Conservation (phyloP, 148 eudicot genomes). For the Rhododendron henanense region DNA sequence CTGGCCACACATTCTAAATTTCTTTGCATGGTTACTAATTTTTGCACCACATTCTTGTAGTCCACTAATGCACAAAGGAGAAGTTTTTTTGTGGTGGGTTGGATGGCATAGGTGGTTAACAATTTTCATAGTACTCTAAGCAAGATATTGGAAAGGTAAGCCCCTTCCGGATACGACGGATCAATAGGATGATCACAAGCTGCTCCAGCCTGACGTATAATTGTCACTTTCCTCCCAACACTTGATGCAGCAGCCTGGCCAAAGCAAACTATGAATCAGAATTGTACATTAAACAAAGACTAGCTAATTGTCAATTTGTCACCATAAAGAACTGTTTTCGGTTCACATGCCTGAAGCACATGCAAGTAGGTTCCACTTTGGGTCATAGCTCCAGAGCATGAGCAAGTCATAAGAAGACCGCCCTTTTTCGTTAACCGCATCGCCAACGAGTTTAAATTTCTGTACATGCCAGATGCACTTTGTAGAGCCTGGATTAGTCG, state of each 20-base stretch:
- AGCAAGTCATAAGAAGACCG: slow-evolving; percentile 91
- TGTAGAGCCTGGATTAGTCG: slow-evolving; percentile 55
- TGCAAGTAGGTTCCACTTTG: slow-evolving; percentile 77
- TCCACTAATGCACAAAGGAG: not conserved
- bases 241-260: slow-evolving; percentile 75
- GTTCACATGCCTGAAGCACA: slow-evolving; percentile 61
- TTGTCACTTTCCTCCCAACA: slow-evolving; percentile 65
- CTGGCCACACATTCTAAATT: not conserved
- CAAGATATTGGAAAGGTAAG: slow-evolving; percentile 73
- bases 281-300: not conserved
- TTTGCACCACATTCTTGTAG: not conserved
- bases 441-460: slow-evolving; percentile 77
- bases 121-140: slow-evolving; percentile 51
- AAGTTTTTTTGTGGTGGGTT: not conserved
- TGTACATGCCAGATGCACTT: slow-evolving; percentile 86
- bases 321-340: not conserved
- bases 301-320: not conserved
- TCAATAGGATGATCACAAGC: slow-evolving; percentile 95
- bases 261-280: not conserved
- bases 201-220: slow-evolving; percentile 77
- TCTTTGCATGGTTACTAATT: not conserved
- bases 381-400: slow-evolving; percentile 98
- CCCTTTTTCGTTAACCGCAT: slow-evolving; percentile 72
- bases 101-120: not conserved
- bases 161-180: slow-evolving; percentile 86